phyloP scores from a whole-genome alignment of 2,329 filamentous ascomycete species.

The Aspergillus texensis region DNA sequence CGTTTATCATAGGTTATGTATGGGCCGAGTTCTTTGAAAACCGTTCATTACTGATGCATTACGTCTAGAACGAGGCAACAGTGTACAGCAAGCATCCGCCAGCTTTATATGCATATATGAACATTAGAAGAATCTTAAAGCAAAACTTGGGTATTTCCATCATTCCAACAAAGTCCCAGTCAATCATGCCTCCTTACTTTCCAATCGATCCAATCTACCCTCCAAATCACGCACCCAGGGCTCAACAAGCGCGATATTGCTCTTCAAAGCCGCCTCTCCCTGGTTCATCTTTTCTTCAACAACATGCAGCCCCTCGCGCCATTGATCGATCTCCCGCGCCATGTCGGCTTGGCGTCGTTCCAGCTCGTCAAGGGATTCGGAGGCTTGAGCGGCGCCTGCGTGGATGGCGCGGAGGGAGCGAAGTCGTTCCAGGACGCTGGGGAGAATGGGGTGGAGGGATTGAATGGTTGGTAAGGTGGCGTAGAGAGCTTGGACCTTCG shows the following conservation, averaged over 20 bases:
- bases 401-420: constrained; percentile 83
- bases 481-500: constrained; percentile 91
- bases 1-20: background rate
- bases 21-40: background rate
- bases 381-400: constrained; percentile 80
- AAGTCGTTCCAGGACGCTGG: constrained; percentile 80
- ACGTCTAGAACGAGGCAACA: background rate
- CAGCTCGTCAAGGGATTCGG: constrained; percentile 73
- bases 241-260: constrained; percentile 83
- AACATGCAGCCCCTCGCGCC: constrained; percentile 78
- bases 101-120: background rate
- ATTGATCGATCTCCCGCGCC: constrained; percentile 79
- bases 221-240: constrained; percentile 89
- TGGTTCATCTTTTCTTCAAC: constrained; percentile 75
- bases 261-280: constrained; percentile 69
- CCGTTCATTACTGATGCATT: background rate
- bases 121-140: background rate
- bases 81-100: constrained; percentile 9
- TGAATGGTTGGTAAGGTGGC: constrained; percentile 87
- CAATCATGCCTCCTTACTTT: constrained; percentile 30
- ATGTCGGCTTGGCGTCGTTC: constrained; percentile 82
- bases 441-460: constrained; percentile 79
- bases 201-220: constrained; percentile 67
- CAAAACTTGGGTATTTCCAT: constrained; percentile 13
- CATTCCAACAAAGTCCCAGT: background rate